These are phyloP conservation scores for Colletotrichum sp. DNA, from an alignment of 2,329 filamentous ascomycete genomes.

Conservation along the genomic window DNA sequence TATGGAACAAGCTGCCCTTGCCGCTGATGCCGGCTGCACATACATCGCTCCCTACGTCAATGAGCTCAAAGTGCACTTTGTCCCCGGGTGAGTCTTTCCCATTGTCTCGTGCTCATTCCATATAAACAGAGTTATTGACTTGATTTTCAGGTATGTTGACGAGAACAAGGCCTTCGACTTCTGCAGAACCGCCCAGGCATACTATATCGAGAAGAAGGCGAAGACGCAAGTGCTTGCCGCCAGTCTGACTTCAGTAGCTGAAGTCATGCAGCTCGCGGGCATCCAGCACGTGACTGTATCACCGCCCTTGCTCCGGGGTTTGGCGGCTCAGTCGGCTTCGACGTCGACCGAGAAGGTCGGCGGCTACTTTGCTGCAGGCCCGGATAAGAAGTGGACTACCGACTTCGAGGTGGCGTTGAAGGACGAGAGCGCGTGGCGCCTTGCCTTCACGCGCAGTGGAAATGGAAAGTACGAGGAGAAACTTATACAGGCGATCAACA, in stretches of 20 bases:
- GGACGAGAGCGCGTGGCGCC: constrained; percentile 53
- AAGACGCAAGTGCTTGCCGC: constrained; percentile 61
- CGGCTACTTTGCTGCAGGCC: constrained; percentile 32
- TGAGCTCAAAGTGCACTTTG: constrained; percentile 67
- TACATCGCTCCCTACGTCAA: constrained; percentile 73
- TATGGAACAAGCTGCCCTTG: constrained; percentile 63
- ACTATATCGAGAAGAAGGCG: constrained; percentile 47
- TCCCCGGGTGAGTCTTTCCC: constrained; percentile 43
- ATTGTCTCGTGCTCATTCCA: background rate
- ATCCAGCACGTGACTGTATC: constrained; percentile 65
- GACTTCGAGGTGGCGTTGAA: constrained; percentile 28
- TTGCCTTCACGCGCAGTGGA: constrained; percentile 54
- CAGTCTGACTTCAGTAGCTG: constrained; percentile 60
- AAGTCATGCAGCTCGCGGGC: constrained; percentile 64
- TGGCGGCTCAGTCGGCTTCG: constrained; percentile 43
- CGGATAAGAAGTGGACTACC: constrained; percentile 26
- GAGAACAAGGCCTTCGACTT: constrained; percentile 54
- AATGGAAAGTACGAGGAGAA: constrained; percentile 55
- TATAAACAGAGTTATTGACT: background rate
- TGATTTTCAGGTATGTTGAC: constrained; percentile 48
- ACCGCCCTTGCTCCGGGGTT: constrained; percentile 52
- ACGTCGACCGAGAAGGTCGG: constrained; percentile 34
- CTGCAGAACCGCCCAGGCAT: constrained; percentile 55
- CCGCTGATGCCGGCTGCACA: constrained; percentile 60
- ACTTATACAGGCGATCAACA: constrained; percentile 60